Evolutionary conservation across 495 filamentous ascomycete species (phyloP).

Genomic region (Penicillium diatomitis): DNA sequence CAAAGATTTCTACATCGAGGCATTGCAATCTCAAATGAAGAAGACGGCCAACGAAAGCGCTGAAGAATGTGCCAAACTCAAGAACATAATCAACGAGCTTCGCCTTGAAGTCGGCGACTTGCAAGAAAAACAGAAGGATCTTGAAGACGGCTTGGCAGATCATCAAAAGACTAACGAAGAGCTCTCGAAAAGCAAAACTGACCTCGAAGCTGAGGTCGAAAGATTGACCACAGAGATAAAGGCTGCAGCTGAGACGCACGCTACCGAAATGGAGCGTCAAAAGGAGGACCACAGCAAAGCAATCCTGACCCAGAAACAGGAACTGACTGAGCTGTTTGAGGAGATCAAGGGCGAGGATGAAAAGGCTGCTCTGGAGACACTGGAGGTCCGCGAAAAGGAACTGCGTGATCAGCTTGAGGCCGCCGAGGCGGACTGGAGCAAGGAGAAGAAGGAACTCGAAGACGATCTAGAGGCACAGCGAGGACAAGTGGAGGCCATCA

Average conservation of each 20-base stretch:
- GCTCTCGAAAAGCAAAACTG: constrained; percentile 24
- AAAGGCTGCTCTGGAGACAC: constrained; percentile 25
- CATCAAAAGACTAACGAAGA: constrained; percentile 36
- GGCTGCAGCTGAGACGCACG: constrained; percentile 29
- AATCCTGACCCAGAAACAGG: constrained; percentile 32
- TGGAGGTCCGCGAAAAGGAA: constrained; percentile 34
- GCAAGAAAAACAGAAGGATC: constrained; percentile 44
- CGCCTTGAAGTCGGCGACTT: constrained; percentile 49
- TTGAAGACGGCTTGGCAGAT: constrained; percentile 32
- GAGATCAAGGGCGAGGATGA: constrained; percentile 43
- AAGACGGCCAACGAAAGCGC: constrained; percentile 42
- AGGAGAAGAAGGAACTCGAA: constrained; percentile 35
- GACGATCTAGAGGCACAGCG: constrained; percentile 30
- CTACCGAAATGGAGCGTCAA: constrained; percentile 26
- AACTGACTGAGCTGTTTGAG: constrained; percentile 38
- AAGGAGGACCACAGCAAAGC: constrained; percentile 34
- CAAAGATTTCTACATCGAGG: constrained; percentile 47
- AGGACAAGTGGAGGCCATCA: constrained; percentile 24
- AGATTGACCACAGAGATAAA: constrained; percentile 41
- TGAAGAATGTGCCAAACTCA: constrained; percentile 37
- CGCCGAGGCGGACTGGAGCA: constrained; percentile 33
- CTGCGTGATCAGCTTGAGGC: constrained; percentile 29
- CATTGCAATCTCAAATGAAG: constrained; percentile 42
- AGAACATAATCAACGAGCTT: constrained; percentile 40
- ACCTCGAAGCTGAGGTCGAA: constrained; percentile 43